Conservation (phyloP, 257 asterid species). For the Fraxinus americana region DNA sequence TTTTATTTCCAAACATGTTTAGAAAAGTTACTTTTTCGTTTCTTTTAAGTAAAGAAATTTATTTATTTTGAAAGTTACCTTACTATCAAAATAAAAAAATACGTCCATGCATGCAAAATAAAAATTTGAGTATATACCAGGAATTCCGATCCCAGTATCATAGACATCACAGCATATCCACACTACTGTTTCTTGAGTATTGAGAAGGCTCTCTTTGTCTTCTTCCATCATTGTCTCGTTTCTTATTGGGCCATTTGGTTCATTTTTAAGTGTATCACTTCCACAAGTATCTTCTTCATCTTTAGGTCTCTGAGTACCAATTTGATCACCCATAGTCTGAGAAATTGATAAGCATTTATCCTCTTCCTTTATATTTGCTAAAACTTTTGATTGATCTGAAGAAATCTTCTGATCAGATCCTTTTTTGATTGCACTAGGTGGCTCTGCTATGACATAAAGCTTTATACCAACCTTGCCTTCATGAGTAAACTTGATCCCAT, state of each 20-base stretch:
- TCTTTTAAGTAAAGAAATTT: too few species aligned
- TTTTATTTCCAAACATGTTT: neutral
- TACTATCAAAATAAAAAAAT: neutral
- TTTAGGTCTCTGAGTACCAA: neutral
- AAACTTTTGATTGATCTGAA: slow-evolving; percentile 26
- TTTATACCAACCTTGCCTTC: slow-evolving; percentile 89
- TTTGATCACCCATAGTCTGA: neutral
- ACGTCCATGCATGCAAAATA: neutral
- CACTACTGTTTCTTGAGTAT: slow-evolving; percentile 54
- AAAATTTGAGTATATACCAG: slow-evolving; percentile 46
- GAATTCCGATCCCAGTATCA: slow-evolving; percentile 91
- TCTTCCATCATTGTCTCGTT: slow-evolving; percentile 27
- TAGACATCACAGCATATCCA: slow-evolving; percentile 87
- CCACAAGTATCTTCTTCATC: neutral
- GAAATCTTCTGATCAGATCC: slow-evolving; percentile 30
- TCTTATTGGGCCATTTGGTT: neutral
- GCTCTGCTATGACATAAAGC: slow-evolving; percentile 64
- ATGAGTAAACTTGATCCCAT: slow-evolving; percentile 85
- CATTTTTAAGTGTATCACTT: neutral
- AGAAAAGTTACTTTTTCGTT: neutral
- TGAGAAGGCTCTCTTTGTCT: slow-evolving; percentile 30
- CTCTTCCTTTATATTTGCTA: slow-evolving; percentile 30
- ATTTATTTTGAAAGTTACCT: neutral
- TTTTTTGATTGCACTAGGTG: slow-evolving; percentile 31
- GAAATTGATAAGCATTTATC: neutral